Base-by-base conservation (phyloP, 306 rosid genomes). In the Ammopiptanthus mongolicus region DNA sequence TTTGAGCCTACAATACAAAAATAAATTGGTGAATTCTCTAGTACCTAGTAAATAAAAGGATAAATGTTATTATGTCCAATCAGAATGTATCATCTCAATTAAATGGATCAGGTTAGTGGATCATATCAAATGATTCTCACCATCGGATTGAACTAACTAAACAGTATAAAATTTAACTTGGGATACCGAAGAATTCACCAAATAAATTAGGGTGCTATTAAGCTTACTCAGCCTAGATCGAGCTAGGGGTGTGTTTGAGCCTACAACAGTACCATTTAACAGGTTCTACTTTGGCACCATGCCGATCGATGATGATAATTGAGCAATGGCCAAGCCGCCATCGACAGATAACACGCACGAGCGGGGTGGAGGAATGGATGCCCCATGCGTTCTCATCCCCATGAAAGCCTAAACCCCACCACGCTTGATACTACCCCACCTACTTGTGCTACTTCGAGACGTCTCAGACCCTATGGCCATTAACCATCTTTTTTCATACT, bases 291-390 rank as follows among this genome's bases (percentile, higher is more conserved):
- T 83, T 86, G 85, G 82, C 75, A 68, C 74, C 74, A 85, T 78
- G 89, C 81, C 67, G 66, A 2, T 78, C 81, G 61, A 87, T 86
- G 80, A 84, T 81, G 86, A 81, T 62, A 34, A 72, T 74, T 74
- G 80, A 86, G 71, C 59, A 15, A 71, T 42, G 76, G 72, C 70
- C 8, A n/a, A 79, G 84, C 87, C 84, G 81, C 71, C 86, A 75
- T 60, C 71, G 75, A 83, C 58, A 77, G 73, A 79, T 71, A 71
- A 90, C 82, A 77, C 84, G 79, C 94, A 89, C 91, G 91, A 85
- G 90, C 65, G 88, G 69, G 82, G 42, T 65, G 80, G 86, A 41
- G 14, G 47, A 11, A 41, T 80, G 76, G 86, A 78, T 8, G 52
- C 70, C 65, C 51, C 80, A 66, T 75, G 81, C 73, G 23, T 29